Conservation (phyloP, 805 yeast genomes). For the Komagataella ulmi region DNA sequence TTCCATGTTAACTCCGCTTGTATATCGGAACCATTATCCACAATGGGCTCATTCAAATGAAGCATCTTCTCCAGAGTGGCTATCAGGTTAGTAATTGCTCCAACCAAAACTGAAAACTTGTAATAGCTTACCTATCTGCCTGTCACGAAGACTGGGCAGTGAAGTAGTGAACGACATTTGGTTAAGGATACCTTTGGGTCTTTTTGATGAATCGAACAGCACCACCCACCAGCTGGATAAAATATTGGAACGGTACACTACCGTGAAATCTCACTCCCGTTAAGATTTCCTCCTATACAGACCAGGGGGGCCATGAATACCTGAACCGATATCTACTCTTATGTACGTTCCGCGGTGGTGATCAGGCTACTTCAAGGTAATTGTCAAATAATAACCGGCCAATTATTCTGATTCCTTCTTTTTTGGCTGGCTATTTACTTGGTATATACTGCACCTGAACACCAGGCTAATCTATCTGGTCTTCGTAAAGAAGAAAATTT, state of each 20-base stretch:
- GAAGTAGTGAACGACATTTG: background rate
- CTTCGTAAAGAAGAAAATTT: background rate
- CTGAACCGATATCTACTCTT: background rate
- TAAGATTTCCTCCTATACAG: background rate
- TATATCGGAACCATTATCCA: constrained; percentile 38
- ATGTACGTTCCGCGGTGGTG: background rate
- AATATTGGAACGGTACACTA: background rate
- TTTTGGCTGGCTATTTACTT: background rate
- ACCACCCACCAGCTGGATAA: background rate
- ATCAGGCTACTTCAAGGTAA: background rate
- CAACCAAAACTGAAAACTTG: constrained; percentile 2
- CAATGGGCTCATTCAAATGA: constrained; percentile 51
- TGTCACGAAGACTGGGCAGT: background rate
- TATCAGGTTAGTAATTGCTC: constrained; percentile 2
- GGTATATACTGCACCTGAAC: background rate
- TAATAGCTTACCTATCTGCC: constrained; percentile 3
- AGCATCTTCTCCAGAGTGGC: constrained; percentile 70
- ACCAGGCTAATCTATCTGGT: background rate
- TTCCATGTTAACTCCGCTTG: constrained; percentile 80
- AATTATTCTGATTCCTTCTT: background rate
- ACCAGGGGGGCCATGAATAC: background rate
- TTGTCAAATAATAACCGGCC: background rate
- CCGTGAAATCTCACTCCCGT: background rate
- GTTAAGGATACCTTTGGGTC: background rate
- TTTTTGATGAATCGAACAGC: background rate